phyloP scores from a whole-genome alignment of 805 yeast species.

The Cyberlindnera amylophila region DNA sequence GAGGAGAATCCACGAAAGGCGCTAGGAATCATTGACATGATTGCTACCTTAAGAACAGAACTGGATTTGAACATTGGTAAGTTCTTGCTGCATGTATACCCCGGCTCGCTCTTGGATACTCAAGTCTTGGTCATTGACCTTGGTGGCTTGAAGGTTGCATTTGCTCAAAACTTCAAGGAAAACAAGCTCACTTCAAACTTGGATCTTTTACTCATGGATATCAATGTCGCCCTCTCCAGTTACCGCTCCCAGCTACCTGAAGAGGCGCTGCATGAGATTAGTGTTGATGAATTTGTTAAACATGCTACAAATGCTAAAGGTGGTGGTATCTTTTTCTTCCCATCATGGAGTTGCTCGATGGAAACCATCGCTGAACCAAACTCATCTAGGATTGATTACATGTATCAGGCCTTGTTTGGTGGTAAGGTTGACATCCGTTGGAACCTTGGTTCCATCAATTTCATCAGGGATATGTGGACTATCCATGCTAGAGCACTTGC shows the following conservation, averaged over 20 bases:
- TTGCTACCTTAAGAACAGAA: conserved; percentile 54
- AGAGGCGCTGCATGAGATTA: conserved; percentile 40
- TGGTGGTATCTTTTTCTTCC: conserved; percentile 77
- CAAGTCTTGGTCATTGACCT: conserved; percentile 66
- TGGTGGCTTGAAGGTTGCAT: conserved; percentile 52
- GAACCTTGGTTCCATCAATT: conserved; percentile 90
- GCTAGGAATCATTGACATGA: conserved; percentile 26
- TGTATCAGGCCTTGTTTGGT: conserved; percentile 70
- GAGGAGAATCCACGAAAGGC: conserved; percentile 14
- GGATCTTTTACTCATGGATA: conserved; percentile 56
- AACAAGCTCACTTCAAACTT: conserved; percentile 46
- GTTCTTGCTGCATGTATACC: conserved; percentile 65
- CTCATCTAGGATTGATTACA: conserved; percentile 57
- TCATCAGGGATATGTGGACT: conserved; percentile 89
- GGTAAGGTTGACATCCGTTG: conserved; percentile 90
- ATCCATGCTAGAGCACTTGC: conserved; percentile 73
- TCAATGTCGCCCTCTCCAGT: conserved; percentile 63
- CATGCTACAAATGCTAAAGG: conserved; percentile 63
- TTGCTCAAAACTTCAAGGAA: conserved; percentile 42
- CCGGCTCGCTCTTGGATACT: conserved; percentile 74
- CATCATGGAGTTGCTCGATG: conserved; percentile 73
- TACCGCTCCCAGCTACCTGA: conserved; percentile 49
- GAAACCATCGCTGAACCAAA: conserved; percentile 58
- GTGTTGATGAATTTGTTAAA: conserved; percentile 52
- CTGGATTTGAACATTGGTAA: conserved; percentile 58